Conservation (phyloP, 805 yeast genomes). For the Sporopachydermia quercuum region DNA sequence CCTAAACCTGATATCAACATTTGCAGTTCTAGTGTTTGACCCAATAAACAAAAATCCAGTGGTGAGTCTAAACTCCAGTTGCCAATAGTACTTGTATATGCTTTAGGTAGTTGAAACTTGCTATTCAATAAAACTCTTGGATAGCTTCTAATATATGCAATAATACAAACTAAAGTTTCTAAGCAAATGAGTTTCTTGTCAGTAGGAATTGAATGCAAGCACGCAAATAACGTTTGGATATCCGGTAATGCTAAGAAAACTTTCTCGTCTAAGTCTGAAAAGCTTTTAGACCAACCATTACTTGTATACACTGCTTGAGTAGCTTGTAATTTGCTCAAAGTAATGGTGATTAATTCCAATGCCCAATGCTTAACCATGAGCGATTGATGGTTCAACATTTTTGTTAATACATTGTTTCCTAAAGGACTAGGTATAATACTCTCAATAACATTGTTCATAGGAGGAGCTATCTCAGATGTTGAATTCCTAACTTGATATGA, state of each 20-base stretch:
- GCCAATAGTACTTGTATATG: slow-evolving; percentile 22
- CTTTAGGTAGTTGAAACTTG: slow-evolving; percentile 19
- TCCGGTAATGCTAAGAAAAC: slow-evolving; percentile 21
- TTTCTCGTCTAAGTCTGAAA: slow-evolving; percentile 19
- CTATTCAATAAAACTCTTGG: slow-evolving; percentile 19
- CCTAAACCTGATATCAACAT: slow-evolving; percentile 35
- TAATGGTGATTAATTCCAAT: slow-evolving; percentile 39
- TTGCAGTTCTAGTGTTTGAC: slow-evolving; percentile 46
- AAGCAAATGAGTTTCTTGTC: slow-evolving; percentile 2
- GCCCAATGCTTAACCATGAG: slow-evolving; percentile 47
- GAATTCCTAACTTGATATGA: slow-evolving; percentile 26
- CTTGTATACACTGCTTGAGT: slow-evolving; percentile 22
- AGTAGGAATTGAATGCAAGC: not conserved
- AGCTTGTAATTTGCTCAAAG: slow-evolving; percentile 36
- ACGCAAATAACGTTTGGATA: slow-evolving; percentile 9
- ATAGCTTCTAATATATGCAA: slow-evolving; percentile 22
- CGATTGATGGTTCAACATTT: slow-evolving; percentile 37
- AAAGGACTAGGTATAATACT: slow-evolving; percentile 51
- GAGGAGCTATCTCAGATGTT: slow-evolving; percentile 20
- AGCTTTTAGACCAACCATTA: slow-evolving; percentile 27
- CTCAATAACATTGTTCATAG: slow-evolving; percentile 29
- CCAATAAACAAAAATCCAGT: slow-evolving; percentile 42
- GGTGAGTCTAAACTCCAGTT: slow-evolving; percentile 24
- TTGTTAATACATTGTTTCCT: slow-evolving; percentile 39
- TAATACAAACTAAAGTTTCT: slow-evolving; percentile 4